Percentiles rank a stretch among this genome's conserved stretches.
phyloP scores from a whole-genome alignment of 805 yeast species.

The Saccharomyces cerevisiae region DNA sequence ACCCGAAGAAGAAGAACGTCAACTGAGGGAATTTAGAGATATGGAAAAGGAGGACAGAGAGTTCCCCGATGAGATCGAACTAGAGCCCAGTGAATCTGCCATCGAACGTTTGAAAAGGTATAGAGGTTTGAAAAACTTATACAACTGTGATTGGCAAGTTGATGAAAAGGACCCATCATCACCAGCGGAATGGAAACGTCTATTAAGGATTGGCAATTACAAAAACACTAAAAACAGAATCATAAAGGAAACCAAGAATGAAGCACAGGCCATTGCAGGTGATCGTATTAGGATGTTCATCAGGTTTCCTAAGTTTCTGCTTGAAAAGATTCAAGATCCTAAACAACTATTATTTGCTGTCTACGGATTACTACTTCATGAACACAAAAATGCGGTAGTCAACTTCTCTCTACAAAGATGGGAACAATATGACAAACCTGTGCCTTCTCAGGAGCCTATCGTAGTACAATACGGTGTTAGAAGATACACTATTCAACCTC shows the following conservation, averaged over 20 bases:
- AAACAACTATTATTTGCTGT: constrained; percentile 46
- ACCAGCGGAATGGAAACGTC: constrained; percentile 71
- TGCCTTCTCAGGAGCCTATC: constrained; percentile 72
- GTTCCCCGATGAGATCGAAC: constrained; percentile 92
- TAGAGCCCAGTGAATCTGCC: constrained; percentile 68
- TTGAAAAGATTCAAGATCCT: constrained; percentile 39
- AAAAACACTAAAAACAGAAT: constrained; percentile 66
- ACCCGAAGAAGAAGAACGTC: constrained; percentile 77
- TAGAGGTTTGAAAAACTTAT: constrained; percentile 79
- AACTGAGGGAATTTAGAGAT: constrained; percentile 57
- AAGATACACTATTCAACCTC: constrained; percentile 72
- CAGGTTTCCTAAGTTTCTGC: constrained; percentile 43
- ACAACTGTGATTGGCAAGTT: constrained; percentile 77
- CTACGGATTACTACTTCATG: constrained; percentile 74
- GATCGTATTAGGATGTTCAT: constrained; percentile 52
- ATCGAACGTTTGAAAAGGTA: constrained; percentile 67
- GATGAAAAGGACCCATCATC: constrained; percentile 71
- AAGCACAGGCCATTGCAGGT: constrained; percentile 52
- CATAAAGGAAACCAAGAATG: constrained; percentile 45
- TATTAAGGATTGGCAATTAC: constrained; percentile 67
- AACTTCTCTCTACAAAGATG: constrained; percentile 78
- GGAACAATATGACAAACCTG: constrained; percentile 82
- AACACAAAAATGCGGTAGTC: constrained; percentile 75
- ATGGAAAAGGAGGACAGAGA: constrained; percentile 77
- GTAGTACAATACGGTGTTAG: constrained; percentile 91